phyloP scores from a whole-genome alignment of 148 eudicot genomes.

The Rhododendron molle region DNA sequence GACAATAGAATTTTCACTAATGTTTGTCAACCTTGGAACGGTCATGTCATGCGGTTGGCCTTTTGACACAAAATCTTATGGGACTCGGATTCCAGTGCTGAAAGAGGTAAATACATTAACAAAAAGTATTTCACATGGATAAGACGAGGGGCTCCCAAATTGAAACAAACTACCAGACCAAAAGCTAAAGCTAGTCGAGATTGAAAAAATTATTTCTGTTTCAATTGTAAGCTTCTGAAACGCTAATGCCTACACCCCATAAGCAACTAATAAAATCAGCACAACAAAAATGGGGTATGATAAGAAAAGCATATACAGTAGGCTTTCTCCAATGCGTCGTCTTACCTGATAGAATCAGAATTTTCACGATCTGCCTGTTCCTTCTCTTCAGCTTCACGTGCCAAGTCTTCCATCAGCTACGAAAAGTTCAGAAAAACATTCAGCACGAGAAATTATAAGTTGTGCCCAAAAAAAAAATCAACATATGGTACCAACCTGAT shows the following conservation, averaged over 20 bases:
- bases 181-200: conserved; percentile 1
- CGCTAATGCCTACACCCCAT: neutral
- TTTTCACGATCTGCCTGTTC: conserved; percentile 45
- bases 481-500: conserved; percentile 53
- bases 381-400: conserved; percentile 74
- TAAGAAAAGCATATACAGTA: neutral
- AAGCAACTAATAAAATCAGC: neutral
- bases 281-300: neutral
- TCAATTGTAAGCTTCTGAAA: neutral
- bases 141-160: neutral
- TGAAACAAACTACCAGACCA: conserved; percentile 12
- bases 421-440: conserved; percentile 14
- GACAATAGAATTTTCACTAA: neutral
- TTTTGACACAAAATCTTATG: neutral
- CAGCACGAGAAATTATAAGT: neutral
- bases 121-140: neutral
- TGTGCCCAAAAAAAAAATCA: neutral
- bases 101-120: neutral
- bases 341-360: conserved; percentile 50
- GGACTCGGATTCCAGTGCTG: neutral
- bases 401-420: conserved; percentile 88
- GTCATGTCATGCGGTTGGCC: neutral
- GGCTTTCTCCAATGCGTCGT: neutral
- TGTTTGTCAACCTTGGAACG: neutral
- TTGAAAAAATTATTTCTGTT: neutral